These are phyloP conservation scores for Patellaria atrata DNA, from an alignment of 495 filamentous ascomycete species.

Conservation along the genomic window DNA sequence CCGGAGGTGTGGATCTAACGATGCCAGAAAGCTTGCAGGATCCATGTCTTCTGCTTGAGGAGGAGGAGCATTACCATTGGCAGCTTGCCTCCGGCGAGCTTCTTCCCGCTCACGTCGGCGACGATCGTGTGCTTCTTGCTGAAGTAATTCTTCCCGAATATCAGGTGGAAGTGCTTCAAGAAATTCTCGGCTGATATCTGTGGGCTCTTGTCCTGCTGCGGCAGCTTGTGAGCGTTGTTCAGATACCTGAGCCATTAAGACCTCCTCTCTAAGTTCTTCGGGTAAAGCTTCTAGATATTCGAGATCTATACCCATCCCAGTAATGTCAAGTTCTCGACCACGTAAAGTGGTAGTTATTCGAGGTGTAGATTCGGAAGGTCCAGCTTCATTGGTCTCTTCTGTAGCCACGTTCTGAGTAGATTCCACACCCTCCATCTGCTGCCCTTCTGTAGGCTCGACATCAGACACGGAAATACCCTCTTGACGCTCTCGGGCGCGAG, in stretches of 20 bases:
- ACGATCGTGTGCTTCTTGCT: slow-evolving; percentile 78
- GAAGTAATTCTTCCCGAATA: slow-evolving; percentile 75
- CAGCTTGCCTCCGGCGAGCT: slow-evolving; percentile 42
- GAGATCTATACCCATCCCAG: slow-evolving; percentile 80
- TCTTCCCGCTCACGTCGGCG: slow-evolving; percentile 77
- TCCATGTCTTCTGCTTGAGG: slow-evolving; percentile 78
- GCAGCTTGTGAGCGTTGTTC: slow-evolving; percentile 68
- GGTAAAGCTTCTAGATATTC: slow-evolving; percentile 89
- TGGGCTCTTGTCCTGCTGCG: slow-evolving; percentile 68
- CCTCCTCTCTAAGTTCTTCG: slow-evolving; percentile 89
- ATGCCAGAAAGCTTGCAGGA: slow-evolving; percentile 78
- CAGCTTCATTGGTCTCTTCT: slow-evolving; percentile 26
- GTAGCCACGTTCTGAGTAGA: slow-evolving; percentile 27
- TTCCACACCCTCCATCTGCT: slow-evolving; percentile 84
- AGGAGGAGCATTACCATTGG: slow-evolving; percentile 35
- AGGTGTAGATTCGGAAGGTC: slow-evolving; percentile 37
- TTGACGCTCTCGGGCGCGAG: slow-evolving; percentile 38
- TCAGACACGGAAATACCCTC: slow-evolving; percentile 23
- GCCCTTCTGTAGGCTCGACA: slow-evolving; percentile 30
- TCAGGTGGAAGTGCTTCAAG: slow-evolving; percentile 82
- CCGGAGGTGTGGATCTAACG: slow-evolving; percentile 71
- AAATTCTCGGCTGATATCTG: slow-evolving; percentile 86
- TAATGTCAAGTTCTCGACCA: slow-evolving; percentile 78
- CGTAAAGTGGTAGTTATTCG: slow-evolving; percentile 69
- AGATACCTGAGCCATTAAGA: slow-evolving; percentile 74